Evolutionary conservation across 768 basidiomycete species (phyloP), one percentile per base, ranked within the genome.

Genomic region (Crepidotus variabilis): DNA sequence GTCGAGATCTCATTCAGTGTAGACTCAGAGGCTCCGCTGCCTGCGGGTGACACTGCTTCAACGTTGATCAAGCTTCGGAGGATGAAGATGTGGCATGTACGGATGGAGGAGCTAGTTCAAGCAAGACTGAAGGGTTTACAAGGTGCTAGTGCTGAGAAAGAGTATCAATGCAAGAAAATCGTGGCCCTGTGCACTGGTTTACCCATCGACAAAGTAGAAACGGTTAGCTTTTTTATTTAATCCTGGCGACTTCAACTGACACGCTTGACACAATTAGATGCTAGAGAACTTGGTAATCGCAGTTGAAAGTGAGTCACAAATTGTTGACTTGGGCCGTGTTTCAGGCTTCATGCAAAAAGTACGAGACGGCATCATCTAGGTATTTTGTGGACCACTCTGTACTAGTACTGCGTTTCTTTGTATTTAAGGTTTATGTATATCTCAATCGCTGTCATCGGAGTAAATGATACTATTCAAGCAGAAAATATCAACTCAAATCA

Each of bases 341-440:
- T 92, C 92, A 48, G 89, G 88, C 1, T 94, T 95, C 69, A 90
- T 95, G 89, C 89, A 91, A 70, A 94, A 92, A 79, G 90, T 86
- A 56, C 81, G 82, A 45, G 83, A 86, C 65, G 84, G 84, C 54
- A 78, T 83, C 53, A 84, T 85, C 60, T 85, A 49, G 50, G 48
- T 24, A 47, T 14, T 2, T 57, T n/a, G 58, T 39, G 48, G 52
- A 49, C 46, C 57, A 62, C 51, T 59, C 33, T 56, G 61, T 60
- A 52, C 35, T 54, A 36, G 52, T 56, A 55, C 57, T 61, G 63
- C 60, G 63, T 58, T 62, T 57, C 45, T 54, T 56, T 57, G 54
- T 51, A 51, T 20, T 51, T 33, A 51, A 18, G 22, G 22, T 47
- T 24, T 55, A 43, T 28, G 46, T 47, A 35, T n/a, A 34, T 43